A percentile compares a stretch with the other conserved stretches of the same genome.
These are phyloP conservation scores for Aspergillus nanangensis DNA, from an alignment of 495 filamentous ascomycete genomes.

Conservation along the genomic window DNA sequence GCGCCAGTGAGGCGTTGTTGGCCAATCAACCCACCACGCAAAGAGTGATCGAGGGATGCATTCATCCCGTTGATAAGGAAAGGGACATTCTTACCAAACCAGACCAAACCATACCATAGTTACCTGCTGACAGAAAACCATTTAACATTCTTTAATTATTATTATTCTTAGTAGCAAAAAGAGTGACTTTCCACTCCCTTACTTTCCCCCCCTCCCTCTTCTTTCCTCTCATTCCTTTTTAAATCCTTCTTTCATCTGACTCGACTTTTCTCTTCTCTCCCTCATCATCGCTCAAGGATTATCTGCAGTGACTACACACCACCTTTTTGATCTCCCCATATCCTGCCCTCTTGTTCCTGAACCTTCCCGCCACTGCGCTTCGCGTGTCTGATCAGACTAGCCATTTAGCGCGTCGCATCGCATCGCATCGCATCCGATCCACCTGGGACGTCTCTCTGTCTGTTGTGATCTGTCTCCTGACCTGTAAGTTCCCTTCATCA, in stretches of 20 bases:
- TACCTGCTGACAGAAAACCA: too few species aligned
- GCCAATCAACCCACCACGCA: too few species aligned
- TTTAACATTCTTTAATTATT: too few species aligned
- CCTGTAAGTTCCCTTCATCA: background rate
- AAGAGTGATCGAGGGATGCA: too few species aligned
- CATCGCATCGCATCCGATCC: constrained; percentile 21
- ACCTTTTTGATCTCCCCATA: background rate
- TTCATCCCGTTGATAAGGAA: too few species aligned
- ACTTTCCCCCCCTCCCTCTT: constrained; percentile 3
- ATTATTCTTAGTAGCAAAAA: background rate
- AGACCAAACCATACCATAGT: too few species aligned
- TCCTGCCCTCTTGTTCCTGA: constrained; percentile 3
- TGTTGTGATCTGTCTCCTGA: constrained; percentile 7
- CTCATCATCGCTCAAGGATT: background rate
- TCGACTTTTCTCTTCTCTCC: constrained; percentile 10
- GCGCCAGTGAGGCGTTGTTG: constrained; percentile 6
- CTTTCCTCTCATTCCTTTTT: constrained; percentile 6
- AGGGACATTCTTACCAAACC: too few species aligned
- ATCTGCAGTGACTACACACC: background rate
- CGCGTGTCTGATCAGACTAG: constrained; percentile 15
- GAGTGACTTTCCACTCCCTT: constrained; percentile 12
- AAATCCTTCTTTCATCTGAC: constrained; percentile 7
- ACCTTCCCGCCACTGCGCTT: constrained; percentile 4
- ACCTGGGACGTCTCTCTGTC: background rate
- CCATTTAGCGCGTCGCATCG: constrained; percentile 27